Evolutionary conservation across 129 eudicot species (phyloP).

Genomic region (Flaveria robusta): DNA sequence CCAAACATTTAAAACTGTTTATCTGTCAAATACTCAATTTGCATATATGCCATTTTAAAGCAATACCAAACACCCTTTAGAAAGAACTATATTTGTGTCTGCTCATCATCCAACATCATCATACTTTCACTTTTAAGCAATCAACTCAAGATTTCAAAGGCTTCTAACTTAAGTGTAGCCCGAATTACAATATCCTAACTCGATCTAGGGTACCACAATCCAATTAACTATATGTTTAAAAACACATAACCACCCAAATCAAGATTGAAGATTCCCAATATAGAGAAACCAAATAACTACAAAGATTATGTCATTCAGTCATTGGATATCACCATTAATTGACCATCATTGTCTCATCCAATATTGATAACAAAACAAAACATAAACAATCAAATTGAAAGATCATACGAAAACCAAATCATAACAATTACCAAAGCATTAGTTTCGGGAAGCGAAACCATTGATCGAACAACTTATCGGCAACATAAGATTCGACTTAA

Average conservation of each 20-base stretch:
- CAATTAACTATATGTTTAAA: not conserved
- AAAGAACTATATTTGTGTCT: not conserved
- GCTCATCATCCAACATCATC: too few relatives aligned
- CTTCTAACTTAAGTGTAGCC: not conserved
- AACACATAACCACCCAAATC: not conserved
- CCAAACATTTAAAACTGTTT: not conserved
- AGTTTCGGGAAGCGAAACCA: conserved; percentile 91
- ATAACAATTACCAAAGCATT: conserved; percentile 49
- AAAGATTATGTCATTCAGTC: not conserved
- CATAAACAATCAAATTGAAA: not conserved
- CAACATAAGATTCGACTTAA: conserved; percentile 71
- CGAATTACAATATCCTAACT: not conserved
- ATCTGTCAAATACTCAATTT: not conserved
- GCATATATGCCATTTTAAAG: not conserved
- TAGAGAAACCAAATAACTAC: not conserved
- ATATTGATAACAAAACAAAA: not conserved
- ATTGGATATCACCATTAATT: conserved; percentile 7
- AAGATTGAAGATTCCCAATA: not conserved
- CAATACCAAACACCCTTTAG: not conserved
- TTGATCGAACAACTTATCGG: conserved; percentile 77
- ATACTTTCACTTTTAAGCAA: too few relatives aligned
- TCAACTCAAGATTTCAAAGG: not conserved
- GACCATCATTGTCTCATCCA: not conserved
- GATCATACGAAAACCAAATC: too few relatives aligned
- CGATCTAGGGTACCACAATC: not conserved